Evolutionary conservation across 2,329 filamentous ascomycete genomes (phyloP).

Genomic region (Aspergillus sergii): DNA sequence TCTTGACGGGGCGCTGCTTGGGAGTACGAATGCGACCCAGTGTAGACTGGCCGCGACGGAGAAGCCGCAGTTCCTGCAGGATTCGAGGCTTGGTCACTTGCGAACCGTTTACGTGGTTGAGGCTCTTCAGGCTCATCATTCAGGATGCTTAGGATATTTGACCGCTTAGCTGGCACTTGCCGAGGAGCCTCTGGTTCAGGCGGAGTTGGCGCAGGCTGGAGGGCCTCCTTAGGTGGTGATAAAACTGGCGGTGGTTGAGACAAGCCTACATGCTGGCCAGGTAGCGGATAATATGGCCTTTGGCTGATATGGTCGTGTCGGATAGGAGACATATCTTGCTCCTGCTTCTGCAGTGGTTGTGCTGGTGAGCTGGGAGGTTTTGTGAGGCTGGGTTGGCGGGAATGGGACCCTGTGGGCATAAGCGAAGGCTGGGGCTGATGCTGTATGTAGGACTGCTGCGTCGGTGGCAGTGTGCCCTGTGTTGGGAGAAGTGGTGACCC

Average conservation of each 20-base stretch:
- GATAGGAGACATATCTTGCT: constrained; percentile 37
- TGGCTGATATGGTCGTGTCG: constrained; percentile 41
- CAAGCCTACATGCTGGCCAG: constrained; percentile 28
- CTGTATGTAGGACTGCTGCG: constrained; percentile 34
- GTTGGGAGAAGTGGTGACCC: constrained; percentile 25
- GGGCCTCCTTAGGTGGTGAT: constrained; percentile 40
- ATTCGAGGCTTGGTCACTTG: constrained; percentile 38
- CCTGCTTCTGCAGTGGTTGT: constrained; percentile 31
- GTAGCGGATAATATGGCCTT: constrained; percentile 35
- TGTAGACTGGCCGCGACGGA: constrained; percentile 32
- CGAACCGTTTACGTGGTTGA: constrained; percentile 48
- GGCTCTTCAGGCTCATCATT: constrained; percentile 53
- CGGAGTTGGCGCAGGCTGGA: constrained; percentile 37
- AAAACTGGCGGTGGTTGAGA: constrained; percentile 33
- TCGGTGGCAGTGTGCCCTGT: constrained; percentile 18
- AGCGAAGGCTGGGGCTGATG: constrained; percentile 30
- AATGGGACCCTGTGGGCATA: constrained; percentile 33
- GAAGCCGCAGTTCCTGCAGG: constrained; percentile 20
- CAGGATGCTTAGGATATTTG: constrained; percentile 53
- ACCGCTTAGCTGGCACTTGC: constrained; percentile 50
- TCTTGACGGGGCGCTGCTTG: constrained; percentile 30
- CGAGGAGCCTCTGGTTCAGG: constrained; percentile 39
- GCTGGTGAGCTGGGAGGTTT: constrained; percentile 40
- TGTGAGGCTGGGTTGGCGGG: constrained; percentile 38
- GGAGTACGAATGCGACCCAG: constrained; percentile 24